Evolutionary conservation across 2,329 filamentous ascomycete genomes (phyloP), one percentile per base, ranked within the genome.

Genomic region (Colletotrichum filicis): DNA sequence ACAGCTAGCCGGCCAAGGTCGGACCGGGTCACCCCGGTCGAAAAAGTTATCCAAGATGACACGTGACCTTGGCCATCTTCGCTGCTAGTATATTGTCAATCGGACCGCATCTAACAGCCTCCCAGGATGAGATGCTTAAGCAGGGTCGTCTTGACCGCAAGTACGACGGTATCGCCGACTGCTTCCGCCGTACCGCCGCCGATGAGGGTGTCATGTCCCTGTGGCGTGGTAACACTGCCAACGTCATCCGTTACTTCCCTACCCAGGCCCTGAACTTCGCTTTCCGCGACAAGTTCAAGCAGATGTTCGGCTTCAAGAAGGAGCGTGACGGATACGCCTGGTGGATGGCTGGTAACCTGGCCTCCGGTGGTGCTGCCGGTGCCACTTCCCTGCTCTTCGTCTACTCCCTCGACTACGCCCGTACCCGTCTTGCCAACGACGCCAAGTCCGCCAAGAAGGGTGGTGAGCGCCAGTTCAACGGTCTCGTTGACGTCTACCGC

Each of bases 211-310:
- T 97, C 82, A 92, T 97, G 87, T 92, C 96, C 78, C 92, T 99
- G 83, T 99, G 97, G 97, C 93, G 97, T 92, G 97, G 97, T 89
- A 99, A 99, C 95, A 99, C 97, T 86, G 97, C 97, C 95, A 99
- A 99, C 93, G 97, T 99, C 88, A 98, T 99, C 92, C 97, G 97
- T 94, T 99, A 99, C 92, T 99, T 99, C 95, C 97, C 97, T 81
- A 99, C 97, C 87, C 97, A 99, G 92, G 97, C 97, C 83, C 91
- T 99, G 87, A 99, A 99, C 95, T 99, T 99, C 85, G 97, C 97
- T 86, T 99, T 99, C 97, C 97, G 97, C 88, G 97, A 99, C 89
- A 98, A 97, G 93, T 99, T 98, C 95, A 99, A 99, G 95, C 91
- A 93, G 85, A 97, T 99, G 95, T 99, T 99, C 93, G 94, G 95